Conservation (phyloP, 352 stramenopile species). For the Pythium scleroteichum region DNA sequence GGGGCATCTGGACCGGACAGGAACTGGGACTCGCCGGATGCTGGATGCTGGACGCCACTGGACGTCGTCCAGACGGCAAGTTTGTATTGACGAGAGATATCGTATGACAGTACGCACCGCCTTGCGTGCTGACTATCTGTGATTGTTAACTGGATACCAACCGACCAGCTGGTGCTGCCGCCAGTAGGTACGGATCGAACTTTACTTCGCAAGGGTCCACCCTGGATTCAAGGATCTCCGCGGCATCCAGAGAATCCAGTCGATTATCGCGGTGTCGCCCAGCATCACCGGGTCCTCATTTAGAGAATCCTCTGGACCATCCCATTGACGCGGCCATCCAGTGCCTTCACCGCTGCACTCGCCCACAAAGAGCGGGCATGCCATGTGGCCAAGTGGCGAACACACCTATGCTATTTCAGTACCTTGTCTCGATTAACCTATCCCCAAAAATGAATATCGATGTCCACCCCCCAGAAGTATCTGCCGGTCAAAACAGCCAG, state of each 20-base stretch:
- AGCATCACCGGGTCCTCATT: neutral
- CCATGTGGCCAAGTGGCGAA: too few species aligned
- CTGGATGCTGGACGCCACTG: slow-evolving; percentile 10
- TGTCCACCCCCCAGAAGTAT: too few species aligned
- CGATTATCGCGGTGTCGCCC: neutral
- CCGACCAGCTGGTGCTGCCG: slow-evolving; percentile 1
- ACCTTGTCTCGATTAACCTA: too few species aligned
- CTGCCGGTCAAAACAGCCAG: too few species aligned
- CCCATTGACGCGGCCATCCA: too few species aligned
- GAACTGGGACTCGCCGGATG: slow-evolving; percentile 6
- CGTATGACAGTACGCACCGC: neutral
- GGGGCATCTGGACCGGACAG: slow-evolving; percentile 14
- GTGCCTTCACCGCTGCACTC: too few species aligned
- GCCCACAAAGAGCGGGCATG: too few species aligned
- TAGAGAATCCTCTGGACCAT: too few species aligned
- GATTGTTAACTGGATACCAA: slow-evolving; percentile 14
- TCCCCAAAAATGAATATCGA: too few species aligned
- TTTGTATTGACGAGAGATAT: neutral
- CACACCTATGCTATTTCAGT: too few species aligned
- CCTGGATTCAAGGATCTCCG: slow-evolving; percentile 13
- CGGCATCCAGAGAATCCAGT: neutral
- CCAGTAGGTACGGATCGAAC: slow-evolving; percentile 8
- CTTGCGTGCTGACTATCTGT: slow-evolving; percentile 15
- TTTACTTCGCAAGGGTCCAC: slow-evolving; percentile 5
- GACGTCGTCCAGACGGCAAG: neutral